These are phyloP conservation scores for Marchantia polymorpha DNA, from an alignment of 225 moss, liverwort and hornwort species.

Conservation along the genomic window DNA sequence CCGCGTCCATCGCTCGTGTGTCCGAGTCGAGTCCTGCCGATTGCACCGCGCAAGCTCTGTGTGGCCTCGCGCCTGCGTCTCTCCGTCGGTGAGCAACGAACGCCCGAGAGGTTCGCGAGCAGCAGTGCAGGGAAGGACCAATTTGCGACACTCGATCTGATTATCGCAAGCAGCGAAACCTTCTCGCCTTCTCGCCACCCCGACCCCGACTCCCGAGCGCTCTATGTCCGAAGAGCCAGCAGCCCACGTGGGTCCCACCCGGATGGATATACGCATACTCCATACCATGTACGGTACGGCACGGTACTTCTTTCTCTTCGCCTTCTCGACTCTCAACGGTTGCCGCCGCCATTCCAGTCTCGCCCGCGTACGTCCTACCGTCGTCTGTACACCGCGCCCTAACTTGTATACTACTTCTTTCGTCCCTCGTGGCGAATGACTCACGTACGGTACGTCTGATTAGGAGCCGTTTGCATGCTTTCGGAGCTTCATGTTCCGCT, in stretches of 20 bases:
- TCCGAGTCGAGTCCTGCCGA: not conserved
- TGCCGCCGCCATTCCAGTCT: too few species aligned
- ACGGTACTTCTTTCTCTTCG: too few species aligned
- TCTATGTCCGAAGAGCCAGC: not conserved
- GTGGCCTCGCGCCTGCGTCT: not conserved
- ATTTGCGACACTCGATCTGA: not conserved
- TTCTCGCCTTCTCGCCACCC: not conserved
- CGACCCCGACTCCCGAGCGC: not conserved
- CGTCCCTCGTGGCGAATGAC: too few species aligned
- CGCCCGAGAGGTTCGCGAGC: not conserved
- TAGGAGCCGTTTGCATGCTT: too few species aligned
- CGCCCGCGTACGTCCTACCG: too few species aligned
- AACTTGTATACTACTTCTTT: too few species aligned
- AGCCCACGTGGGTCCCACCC: not conserved
- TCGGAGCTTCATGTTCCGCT: too few species aligned
- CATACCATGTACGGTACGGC: too few species aligned
- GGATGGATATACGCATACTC: too few species aligned
- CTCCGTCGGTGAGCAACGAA: not conserved
- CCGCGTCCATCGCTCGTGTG: constrained; percentile 55
- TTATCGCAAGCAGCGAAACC: not conserved
- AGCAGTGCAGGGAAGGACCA: not conserved
- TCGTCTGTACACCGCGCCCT: too few species aligned
- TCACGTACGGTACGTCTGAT: too few species aligned
- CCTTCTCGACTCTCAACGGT: too few species aligned
- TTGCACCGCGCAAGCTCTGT: not conserved